Percentiles rank a stretch among this genome's conserved stretches.
Evolutionary conservation across 2,329 filamentous ascomycete species (phyloP).

Genomic region (Penicillium vulpinum): DNA sequence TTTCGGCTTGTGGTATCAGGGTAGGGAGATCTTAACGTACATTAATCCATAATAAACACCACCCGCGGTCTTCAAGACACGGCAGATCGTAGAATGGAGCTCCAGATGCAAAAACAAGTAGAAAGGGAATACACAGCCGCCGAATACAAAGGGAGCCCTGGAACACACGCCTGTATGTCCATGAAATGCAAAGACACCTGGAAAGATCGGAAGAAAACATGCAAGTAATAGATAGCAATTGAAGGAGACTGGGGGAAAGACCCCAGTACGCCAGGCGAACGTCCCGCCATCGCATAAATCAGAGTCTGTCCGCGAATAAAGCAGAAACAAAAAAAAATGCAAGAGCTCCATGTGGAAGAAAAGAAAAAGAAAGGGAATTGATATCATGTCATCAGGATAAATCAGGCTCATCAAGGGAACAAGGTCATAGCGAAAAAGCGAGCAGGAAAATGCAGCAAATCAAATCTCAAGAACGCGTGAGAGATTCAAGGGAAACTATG

Average conservation of each 20-base stretch:
- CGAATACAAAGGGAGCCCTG: conserved; percentile 29
- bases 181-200: conserved; percentile 38
- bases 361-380: conserved; percentile 26
- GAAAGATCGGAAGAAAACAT: conserved; percentile 25
- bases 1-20: conserved; percentile 43
- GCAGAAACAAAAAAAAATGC: conserved; percentile 3
- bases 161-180: conserved; percentile 36
- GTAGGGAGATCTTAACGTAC: conserved; percentile 54
- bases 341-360: conserved; percentile 27
- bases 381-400: conserved; percentile 36
- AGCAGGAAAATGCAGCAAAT: conserved; percentile 22
- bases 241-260: conserved; percentile 22
- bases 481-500: conserved; percentile 14
- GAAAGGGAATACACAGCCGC: conserved; percentile 31
- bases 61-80: conserved; percentile 36
- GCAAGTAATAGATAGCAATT: conserved; percentile 20
- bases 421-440: conserved; percentile 20
- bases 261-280: conserved; percentile 40
- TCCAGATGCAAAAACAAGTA: conserved; percentile 38
- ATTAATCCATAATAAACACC: conserved; percentile 44
- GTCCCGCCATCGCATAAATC: conserved; percentile 32
- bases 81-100: conserved; percentile 36
- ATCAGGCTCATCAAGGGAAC: conserved; percentile 22
- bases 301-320: conserved; percentile 26
- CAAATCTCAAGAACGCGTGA: conserved; percentile 23